Percentiles rank a stretch among this genome's conserved stretches.
Conservation (phyloP, 2,329 filamentous ascomycete species). For the Amphichorda felina region DNA sequence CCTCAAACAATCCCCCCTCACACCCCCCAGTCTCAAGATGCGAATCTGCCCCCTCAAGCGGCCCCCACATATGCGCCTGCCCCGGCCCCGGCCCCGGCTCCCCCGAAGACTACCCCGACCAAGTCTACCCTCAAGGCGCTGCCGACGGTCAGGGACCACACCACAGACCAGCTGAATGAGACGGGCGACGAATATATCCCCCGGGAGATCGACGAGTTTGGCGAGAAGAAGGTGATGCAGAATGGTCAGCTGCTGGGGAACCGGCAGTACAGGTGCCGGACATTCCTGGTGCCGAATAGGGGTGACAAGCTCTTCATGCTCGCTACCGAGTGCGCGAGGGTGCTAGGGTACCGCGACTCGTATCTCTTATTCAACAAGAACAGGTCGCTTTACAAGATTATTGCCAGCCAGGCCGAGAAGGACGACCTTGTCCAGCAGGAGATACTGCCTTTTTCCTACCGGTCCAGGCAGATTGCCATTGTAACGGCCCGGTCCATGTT, state of each 20-base stretch:
- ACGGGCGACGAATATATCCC: constrained; percentile 92
- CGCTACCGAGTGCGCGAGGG: constrained; percentile 90
- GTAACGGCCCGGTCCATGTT: constrained; percentile 98
- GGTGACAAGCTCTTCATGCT: constrained; percentile 97
- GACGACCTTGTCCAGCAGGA: constrained; percentile 93
- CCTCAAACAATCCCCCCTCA: constrained; percentile 31
- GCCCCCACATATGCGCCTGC: constrained; percentile 10
- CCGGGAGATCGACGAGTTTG: constrained; percentile 82
- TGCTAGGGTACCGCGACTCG: constrained; percentile 91
- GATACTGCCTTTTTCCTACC: constrained; percentile 91
- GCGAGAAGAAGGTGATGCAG: constrained; percentile 83
- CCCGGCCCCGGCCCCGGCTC: constrained; percentile 33
- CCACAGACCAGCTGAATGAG: constrained; percentile 82
- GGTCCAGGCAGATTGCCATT: constrained; percentile 96
- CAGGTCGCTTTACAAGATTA: constrained; percentile 92
- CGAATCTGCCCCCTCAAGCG: constrained; percentile 29
- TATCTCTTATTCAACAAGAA: constrained; percentile 99
- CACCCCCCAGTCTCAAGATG: constrained; percentile 39
- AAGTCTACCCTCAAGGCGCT: constrained; percentile 86
- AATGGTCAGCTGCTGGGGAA: constrained; percentile 73
- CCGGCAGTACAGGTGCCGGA: constrained; percentile 84
- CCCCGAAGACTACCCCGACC: constrained; percentile 68
- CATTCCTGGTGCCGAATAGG: constrained; percentile 82
- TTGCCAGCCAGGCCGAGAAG: constrained; percentile 90
- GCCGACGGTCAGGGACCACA: constrained; percentile 92